phyloP scores from a whole-genome alignment of 2,329 filamentous ascomycete genomes.

The Malbranchea zuffiana region DNA sequence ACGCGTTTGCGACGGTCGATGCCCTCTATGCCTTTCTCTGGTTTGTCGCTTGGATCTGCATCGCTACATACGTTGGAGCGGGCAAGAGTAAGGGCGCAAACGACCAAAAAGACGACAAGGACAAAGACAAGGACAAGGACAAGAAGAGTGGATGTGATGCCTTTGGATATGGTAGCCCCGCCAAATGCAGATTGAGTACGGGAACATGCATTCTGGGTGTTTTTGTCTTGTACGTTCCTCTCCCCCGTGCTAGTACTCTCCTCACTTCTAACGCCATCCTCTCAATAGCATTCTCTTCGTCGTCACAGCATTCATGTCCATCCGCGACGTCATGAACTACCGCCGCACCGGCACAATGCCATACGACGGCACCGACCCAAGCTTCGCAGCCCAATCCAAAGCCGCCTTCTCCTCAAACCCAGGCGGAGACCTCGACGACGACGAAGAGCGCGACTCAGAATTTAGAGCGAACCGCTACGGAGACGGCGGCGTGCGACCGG shows the following conservation, averaged over 20 bases:
- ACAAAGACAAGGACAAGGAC: constrained; percentile 33
- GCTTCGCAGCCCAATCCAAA: constrained; percentile 41
- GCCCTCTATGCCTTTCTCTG: constrained; percentile 45
- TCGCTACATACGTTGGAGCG: constrained; percentile 46
- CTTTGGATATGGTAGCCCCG: constrained; percentile 44
- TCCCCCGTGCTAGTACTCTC: constrained; percentile 2
- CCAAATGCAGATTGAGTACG: constrained; percentile 47
- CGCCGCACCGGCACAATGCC: constrained; percentile 47
- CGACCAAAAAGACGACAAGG: constrained; percentile 22
- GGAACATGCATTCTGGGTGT: constrained; percentile 47
- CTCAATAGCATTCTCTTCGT: constrained; percentile 42
- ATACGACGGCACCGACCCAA: constrained; percentile 33
- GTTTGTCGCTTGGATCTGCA: constrained; percentile 48
- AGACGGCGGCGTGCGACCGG: constrained; percentile 30
- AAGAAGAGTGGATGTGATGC: constrained; percentile 41
- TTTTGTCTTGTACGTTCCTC: constrained; percentile 42
- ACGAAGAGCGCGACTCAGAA: constrained; percentile 27
- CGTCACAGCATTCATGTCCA: constrained; percentile 42
- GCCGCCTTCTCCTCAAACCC: constrained; percentile 39
- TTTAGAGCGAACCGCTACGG: constrained; percentile 32
- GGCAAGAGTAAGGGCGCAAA: constrained; percentile 43
- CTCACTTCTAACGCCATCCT: constrained; percentile 1
- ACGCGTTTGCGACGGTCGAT: constrained; percentile 49
- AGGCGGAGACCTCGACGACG: constrained; percentile 36
- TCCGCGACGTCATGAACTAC: constrained; percentile 46